Base-by-base conservation (phyloP, 768 basidiomycete genomes). In the Pleurotus djamor region DNA sequence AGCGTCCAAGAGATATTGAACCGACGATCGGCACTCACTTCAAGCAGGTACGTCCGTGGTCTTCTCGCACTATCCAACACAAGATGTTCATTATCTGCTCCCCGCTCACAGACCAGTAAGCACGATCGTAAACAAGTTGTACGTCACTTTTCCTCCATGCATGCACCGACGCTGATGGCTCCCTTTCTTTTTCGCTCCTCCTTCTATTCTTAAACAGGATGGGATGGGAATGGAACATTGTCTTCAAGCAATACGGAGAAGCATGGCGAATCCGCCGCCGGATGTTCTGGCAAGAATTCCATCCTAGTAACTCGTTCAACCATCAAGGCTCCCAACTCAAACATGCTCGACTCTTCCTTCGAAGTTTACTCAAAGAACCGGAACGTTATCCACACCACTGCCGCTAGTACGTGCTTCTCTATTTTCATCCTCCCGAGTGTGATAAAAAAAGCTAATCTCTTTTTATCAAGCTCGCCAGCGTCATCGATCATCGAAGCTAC, bases 231-330 rank as follows among this genome's bases (percentile, higher is more conserved):
- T 79, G 73, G 71, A 65, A 70, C 48, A 71, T 80, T 52, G 68
- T 69, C 2, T 63, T 74, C 38, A 71, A 78, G 71, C 71, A 68
- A 4, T 81, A 81, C 50, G 76, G 76, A 17, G 66, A 71, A 35
- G 47, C 51, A 33, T 81, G 81, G 81, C 74, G 70, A 50, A 68
- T 69, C 9, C 73, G 74, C 17, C 72, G 82, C 5, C 70, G 74
- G 14, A 49, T 74, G 9, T 79, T 82, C 63, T 70, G 72, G 36
- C 66, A 75, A 48, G 72, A 80, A 55, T 76, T 81, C 60, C 72
- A 76, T 54, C 62, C 67, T 0, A 64, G 67, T 32, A 73, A 74
- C 1, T 64, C 69, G 1, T 52, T 56, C 12, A 60, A 68, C 7
- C 76, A 76, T 57, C 69, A 71, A 38, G 65, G 71, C 21, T 63